A percentile compares a stretch with the other conserved stretches of the same genome.
Conservation (phyloP, 2,329 filamentous ascomycete genomes). For the Westerdykella sp. region DNA sequence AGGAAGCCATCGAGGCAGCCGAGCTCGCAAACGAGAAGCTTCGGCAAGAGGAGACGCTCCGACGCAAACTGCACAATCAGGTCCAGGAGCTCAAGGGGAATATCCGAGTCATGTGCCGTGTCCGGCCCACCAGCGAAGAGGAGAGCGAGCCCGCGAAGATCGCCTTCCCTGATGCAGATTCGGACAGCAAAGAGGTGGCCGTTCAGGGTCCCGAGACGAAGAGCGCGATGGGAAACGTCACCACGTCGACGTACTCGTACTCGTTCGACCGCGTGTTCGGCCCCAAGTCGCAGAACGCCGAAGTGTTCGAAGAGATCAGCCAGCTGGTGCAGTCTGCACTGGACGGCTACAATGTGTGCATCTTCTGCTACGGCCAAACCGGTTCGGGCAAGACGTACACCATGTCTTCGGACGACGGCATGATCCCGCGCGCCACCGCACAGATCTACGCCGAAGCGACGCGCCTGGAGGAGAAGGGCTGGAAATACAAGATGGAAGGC, state of each 20-base stretch:
- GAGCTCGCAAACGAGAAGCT: constrained; percentile 72
- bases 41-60: constrained; percentile 82
- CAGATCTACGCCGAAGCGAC: constrained; percentile 91
- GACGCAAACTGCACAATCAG: constrained; percentile 91
- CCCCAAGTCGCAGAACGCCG: constrained; percentile 67
- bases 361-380: constrained; percentile 97
- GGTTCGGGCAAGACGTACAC: constrained; percentile 95
- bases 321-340: constrained; percentile 94
- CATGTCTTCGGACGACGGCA: constrained; percentile 91
- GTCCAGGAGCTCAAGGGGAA: constrained; percentile 98
- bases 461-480: constrained; percentile 80
- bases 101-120: constrained; percentile 95
- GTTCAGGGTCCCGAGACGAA: constrained; percentile 78
- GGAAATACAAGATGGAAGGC: constrained; percentile 90
- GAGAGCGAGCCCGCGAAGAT: constrained; percentile 65
- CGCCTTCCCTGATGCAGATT: constrained; percentile 68
- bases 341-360: constrained; percentile 97
- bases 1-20: constrained; percentile 66
- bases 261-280: constrained; percentile 91
- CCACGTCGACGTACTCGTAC: constrained; percentile 75
- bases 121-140: constrained; percentile 63
- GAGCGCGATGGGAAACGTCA: constrained; percentile 69
- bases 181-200: constrained; percentile 81
- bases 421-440: constrained; percentile 88
- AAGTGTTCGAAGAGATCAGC: constrained; percentile 93